phyloP scores from a whole-genome alignment of 2,329 filamentous ascomycete species.

The Exophiala dermatitidis region DNA sequence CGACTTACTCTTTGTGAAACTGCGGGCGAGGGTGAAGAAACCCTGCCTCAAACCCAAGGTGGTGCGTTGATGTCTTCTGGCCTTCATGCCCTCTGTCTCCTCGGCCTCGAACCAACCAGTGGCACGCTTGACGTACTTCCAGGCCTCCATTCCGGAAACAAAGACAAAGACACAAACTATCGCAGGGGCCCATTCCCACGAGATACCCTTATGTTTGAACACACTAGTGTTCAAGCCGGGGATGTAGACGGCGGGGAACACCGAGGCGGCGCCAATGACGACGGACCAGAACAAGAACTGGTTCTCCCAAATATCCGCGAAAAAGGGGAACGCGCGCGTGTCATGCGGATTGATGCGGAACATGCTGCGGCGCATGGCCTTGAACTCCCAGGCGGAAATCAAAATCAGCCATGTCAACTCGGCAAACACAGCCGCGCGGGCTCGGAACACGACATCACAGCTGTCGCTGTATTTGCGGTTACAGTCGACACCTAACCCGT shows the following conservation, averaged over 20 bases:
- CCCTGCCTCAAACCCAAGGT: conserved; percentile 30
- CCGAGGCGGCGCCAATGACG: conserved; percentile 47
- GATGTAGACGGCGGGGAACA: conserved; percentile 58
- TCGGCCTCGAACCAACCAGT: conserved; percentile 30
- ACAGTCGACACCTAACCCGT: conserved; percentile 49
- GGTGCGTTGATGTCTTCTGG: conserved; percentile 24
- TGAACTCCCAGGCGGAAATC: conserved; percentile 71
- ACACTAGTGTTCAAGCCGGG: conserved; percentile 57
- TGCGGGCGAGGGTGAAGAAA: conserved; percentile 31
- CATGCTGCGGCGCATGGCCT: conserved; percentile 65
- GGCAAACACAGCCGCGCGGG: conserved; percentile 65
- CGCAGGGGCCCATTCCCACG: conserved; percentile 63
- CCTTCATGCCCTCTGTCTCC: conserved; percentile 29
- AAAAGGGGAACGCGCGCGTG: conserved; percentile 52
- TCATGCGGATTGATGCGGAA: conserved; percentile 53
- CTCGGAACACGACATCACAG: conserved; percentile 55
- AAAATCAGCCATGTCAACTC: conserved; percentile 68
- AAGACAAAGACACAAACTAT: conserved; percentile 54
- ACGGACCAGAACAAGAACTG: conserved; percentile 63
- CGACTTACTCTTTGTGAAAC: conserved; percentile 27
- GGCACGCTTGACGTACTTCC: conserved; percentile 57
- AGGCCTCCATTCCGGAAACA: conserved; percentile 55
- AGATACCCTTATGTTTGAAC: conserved; percentile 59
- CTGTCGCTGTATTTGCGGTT: conserved; percentile 44
- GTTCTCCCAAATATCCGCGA: conserved; percentile 60